Base-by-base conservation (phyloP, 306 rosid genomes). In the Lathyrus oleraceus region DNA sequence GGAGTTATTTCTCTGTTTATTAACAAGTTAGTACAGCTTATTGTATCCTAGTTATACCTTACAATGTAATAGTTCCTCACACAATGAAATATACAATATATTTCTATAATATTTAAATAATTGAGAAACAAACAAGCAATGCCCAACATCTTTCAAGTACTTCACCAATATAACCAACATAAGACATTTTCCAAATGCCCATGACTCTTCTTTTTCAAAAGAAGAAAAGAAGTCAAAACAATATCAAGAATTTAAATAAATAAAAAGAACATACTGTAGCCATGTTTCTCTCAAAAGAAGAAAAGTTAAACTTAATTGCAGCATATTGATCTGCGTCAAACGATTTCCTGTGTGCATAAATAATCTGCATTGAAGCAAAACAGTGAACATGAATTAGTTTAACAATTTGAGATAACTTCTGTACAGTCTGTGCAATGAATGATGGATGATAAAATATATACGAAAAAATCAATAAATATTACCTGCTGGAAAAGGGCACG, bases 401-500 rank as follows among this genome's bases (percentile, higher is more conserved):
- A 73, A 35, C 21, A 68, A 56, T 7, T 65, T 44, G 17, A 53
- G 21, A 38, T 39, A 42, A 25, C 66, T 43, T 44, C 54, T 5
- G 6, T 28, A 32, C 58, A 59, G 67, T 44, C 56, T 7, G 6
- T 21, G 32, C 58, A 59, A 71, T 6, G 25, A 48, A 68, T 20
- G 42, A 32, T 30, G 17, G 49, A 17, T 13, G 9, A 30, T 21
- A 6, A 47, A 48, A 16, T 68, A 49, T 6, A 28, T 0, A 39
- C 1, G 2, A 54, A 40, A 23, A 40, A 58, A 30, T 4, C 42
- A 43, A 69, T 53, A 28, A 30, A 28, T 48, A 64, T 15, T 62
- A 92, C 98, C 96, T 88, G 97, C 81, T 85, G 90, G 76, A 94
- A 84, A 87, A 94, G 90, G 61, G 66, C 65, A 51, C 83, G 83